These are phyloP conservation scores for Antrodiella citrinella DNA, from an alignment of 768 basidiomycete species.

Conservation along the genomic window DNA sequence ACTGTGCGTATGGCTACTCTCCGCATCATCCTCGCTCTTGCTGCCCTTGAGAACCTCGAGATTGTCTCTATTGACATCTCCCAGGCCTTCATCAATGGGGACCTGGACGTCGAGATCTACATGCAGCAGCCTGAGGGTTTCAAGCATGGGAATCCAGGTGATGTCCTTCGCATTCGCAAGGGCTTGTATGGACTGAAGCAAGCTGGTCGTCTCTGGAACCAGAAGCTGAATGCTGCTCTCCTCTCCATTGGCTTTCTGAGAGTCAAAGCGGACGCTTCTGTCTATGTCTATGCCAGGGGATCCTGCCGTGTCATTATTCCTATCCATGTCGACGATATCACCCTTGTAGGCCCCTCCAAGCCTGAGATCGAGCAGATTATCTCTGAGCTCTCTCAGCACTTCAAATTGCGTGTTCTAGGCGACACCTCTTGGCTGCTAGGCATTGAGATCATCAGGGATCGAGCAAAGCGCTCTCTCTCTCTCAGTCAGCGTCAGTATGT, in stretches of 20 bases:
- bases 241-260: constrained; percentile 3
- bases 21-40: constrained; percentile 18
- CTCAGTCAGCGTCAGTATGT: constrained; percentile 19
- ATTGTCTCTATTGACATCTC: constrained; percentile 9
- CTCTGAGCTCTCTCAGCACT: background rate
- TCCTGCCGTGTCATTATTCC: too few relatives aligned
- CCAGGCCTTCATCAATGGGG: constrained; percentile 21
- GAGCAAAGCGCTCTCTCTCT: constrained; percentile 1
- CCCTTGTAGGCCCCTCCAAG: background rate
- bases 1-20: constrained; percentile 16
- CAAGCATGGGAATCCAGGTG: constrained; percentile 2
- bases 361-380: background rate
- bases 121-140: constrained; percentile 13
- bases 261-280: constrained; percentile 1
- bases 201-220: constrained; percentile 22
- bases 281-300: constrained; percentile 3
- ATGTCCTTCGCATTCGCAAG: constrained; percentile 18
- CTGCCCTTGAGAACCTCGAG: constrained; percentile 14
- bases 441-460: constrained; percentile 10
- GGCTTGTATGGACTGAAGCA: constrained; percentile 26
- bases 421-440: constrained; percentile 5
- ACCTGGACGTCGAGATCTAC: constrained; percentile 10
- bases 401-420: background rate
- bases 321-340: background rate
- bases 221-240: constrained; percentile 15